Base-by-base conservation (phyloP, 2,329 filamentous ascomycete species). In the Simplicillium aogashimaense region DNA sequence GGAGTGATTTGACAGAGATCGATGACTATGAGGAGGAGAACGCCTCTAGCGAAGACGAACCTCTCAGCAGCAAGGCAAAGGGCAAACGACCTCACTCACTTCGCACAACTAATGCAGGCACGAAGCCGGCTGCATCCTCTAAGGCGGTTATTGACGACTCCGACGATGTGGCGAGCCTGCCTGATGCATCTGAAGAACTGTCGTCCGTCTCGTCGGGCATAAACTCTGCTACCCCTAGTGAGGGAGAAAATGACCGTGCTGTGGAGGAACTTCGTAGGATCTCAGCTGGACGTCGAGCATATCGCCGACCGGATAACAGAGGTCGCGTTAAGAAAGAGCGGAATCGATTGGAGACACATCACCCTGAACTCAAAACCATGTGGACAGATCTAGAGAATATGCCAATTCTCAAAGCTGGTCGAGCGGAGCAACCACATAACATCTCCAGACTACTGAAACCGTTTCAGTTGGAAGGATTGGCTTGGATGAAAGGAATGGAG, bases 401-500 rank as follows among this genome's bases (percentile, higher is more conserved):
- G 49, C 76, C 84, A 1, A 64, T 81, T 14, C 75, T 95, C 45
- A 73, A 77, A 20, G 65, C 70, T 17, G 67, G 63, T 17, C 59
- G 48, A 45, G 61, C 60, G 31, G 38, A 51, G 7, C 64, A 66
- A 35, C 92, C 92, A 4, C 56, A 64, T 7, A 79, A 74, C 3
- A 95, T 98, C 47, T 86, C 75, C 38, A 83, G 90, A 31, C 81
- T 81, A 41, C 70, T 98, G 46, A 95, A 98, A 60, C 81, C 83
- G 1, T 98, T 97, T 57, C 92, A 98, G 55, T 78, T 95, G 5
- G 84, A 95, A 61, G 92, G 92, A 4, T 69, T 98, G 31, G 81
- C 87, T 38, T 98, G 92, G 92, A 94, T 98, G 87, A 78, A 75
- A 45, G 81, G 75, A 41, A 94, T 97, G 72, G 92, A 98, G 58